Conservation (phyloP, 306 rosid species). For the Aeschynomene evenia region DNA sequence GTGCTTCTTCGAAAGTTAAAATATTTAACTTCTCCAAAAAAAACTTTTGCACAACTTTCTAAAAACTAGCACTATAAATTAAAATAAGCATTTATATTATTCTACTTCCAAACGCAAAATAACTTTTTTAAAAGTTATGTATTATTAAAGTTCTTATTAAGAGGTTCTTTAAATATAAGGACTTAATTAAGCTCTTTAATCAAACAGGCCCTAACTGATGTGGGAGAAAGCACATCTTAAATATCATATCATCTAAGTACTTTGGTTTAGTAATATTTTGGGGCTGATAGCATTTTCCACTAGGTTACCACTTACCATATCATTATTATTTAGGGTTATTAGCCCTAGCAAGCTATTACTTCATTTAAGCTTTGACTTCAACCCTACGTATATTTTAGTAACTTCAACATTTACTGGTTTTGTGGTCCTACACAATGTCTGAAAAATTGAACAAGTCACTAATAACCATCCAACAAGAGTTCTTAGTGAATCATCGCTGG, state of each 20-base stretch:
- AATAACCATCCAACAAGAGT: slow-evolving; percentile 13
- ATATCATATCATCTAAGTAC: neutral
- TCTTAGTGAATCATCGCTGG: neutral
- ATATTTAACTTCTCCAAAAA: too few relatives aligned
- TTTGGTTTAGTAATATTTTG: neutral
- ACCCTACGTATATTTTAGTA: neutral
- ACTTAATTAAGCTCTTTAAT: too few relatives aligned
- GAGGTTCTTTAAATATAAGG: too few relatives aligned
- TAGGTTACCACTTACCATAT: slow-evolving; percentile 1
- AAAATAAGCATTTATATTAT: too few relatives aligned
- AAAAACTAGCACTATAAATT: too few relatives aligned
- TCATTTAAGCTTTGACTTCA: neutral
- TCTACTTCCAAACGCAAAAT: too few relatives aligned
- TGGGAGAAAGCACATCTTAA: neutral
- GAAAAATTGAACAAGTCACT: slow-evolving; percentile 7
- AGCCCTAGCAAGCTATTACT: neutral
- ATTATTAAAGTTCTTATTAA: too few relatives aligned
- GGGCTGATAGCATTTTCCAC: neutral
- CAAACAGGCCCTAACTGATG: too few relatives aligned
- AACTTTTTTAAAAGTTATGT: too few relatives aligned
- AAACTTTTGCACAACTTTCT: too few relatives aligned
- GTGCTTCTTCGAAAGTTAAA: too few relatives aligned
- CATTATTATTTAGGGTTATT: neutral
- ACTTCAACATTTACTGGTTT: too few relatives aligned
- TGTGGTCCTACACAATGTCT: slow-evolving; percentile 1